Evolutionary conservation across 192 early-diverging fungal species (phyloP), one percentile per base, ranked within the genome.

Genomic region (Backusella tarrabulga): DNA sequence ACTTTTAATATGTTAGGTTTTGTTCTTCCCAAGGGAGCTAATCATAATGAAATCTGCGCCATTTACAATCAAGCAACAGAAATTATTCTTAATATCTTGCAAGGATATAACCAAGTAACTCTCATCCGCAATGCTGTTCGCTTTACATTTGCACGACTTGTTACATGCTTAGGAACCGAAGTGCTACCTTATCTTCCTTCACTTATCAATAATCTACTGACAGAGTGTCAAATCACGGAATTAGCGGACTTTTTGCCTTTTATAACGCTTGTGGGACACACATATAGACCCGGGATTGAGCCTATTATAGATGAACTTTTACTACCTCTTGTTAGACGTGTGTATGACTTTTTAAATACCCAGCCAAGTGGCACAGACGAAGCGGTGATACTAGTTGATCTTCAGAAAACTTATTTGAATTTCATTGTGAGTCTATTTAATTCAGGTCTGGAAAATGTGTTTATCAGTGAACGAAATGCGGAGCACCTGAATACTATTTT

Each of bases 331-430:
- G 85, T 95, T 4, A 91, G 92, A 72, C 92, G 92, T 63, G 93
- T 97, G 26, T 96, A 95, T 77, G 87, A 86, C 56, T 95, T 95
- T 71, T 85, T 97, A 56, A 93, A 95, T 79, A 92, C 94, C 80
- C 86, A 91, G 1, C 89, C 95, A 1, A 81, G 89, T 23, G 97
- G 97, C 7, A 96, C 95, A 1, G 97, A 99, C 76, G 96, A 97
- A 79, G 86, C 89, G 0, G 75, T 96, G 71, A 83, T 92, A 46
- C 83, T 94, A 74, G 80, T 90, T 19, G 93, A 95, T 35, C 87
- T 99, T 46, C 89, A 92, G 23, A 92, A 93, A 83, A 89, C 92
- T 1, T 97, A 97, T 80, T 80, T 99, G 42, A 87, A 85, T 3
- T 92, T 97, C 81, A 76, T 99, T 56, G 86, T 88, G 15, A 86